Conservation (phyloP, 352 stramenopile genomes). For the Phytophthora citrophthora region DNA sequence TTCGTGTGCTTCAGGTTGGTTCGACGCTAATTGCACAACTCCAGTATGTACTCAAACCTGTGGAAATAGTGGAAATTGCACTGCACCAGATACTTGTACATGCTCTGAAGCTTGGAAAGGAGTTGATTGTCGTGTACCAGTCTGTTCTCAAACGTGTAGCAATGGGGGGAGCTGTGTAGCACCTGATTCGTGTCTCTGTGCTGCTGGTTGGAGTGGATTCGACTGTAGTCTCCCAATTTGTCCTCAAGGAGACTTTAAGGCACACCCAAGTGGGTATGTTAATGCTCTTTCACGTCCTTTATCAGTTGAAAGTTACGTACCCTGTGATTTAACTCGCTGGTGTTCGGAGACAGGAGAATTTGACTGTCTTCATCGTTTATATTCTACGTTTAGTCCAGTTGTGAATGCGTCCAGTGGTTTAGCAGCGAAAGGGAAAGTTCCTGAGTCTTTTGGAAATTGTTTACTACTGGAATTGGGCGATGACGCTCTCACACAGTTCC, state of each 20-base stretch:
- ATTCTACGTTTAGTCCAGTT: slow-evolving; percentile 42
- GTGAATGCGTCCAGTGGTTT: slow-evolving; percentile 46
- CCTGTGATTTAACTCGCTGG: slow-evolving; percentile 91
- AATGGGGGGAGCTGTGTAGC: slow-evolving; percentile 94
- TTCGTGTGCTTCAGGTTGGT: slow-evolving; percentile 91
- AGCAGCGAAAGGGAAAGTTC: slow-evolving; percentile 20
- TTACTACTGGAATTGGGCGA: slow-evolving; percentile 89
- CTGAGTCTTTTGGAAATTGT: slow-evolving; percentile 22
- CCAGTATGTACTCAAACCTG: slow-evolving; percentile 96
- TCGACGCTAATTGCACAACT: slow-evolving; percentile 96
- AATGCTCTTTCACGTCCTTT: slow-evolving; percentile 72
- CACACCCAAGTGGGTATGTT: slow-evolving; percentile 71
- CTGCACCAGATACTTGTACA: slow-evolving; percentile 88
- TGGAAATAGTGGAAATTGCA: slow-evolving; percentile 97
- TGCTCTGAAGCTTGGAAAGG: slow-evolving; percentile 92
- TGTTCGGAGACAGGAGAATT: slow-evolving; percentile 94
- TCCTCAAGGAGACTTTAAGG: slow-evolving; percentile 93
- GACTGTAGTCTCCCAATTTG: slow-evolving; percentile 94
- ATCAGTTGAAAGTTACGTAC: slow-evolving; percentile 79
- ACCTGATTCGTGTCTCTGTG: slow-evolving; percentile 94
- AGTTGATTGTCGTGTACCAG: slow-evolving; percentile 91
- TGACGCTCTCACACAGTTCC: slow-evolving; percentile 83
- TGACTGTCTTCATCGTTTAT: slow-evolving; percentile 84
- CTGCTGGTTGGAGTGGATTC: slow-evolving; percentile 91
- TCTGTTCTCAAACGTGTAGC: slow-evolving; percentile 88